Conservation (phyloP, 352 stramenopile species). For the Globisporangium parvum region DNA sequence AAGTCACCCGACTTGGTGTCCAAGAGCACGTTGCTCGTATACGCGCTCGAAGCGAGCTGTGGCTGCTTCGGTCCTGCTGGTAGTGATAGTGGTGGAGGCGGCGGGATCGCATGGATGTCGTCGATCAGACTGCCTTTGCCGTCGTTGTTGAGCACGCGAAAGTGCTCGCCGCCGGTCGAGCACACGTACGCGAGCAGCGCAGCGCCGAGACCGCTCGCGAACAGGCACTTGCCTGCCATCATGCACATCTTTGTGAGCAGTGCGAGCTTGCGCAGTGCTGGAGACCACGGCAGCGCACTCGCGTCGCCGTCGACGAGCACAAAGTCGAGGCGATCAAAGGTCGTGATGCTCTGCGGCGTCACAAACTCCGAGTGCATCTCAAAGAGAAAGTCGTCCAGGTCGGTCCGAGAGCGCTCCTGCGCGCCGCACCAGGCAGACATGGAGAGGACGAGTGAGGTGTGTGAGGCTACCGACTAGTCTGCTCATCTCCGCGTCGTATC, state of each 20-base stretch:
- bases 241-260: constrained; percentile 82
- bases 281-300: constrained; percentile 56
- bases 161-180: constrained; percentile 54
- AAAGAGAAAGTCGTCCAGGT: constrained; percentile 72
- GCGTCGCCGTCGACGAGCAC: constrained; percentile 69
- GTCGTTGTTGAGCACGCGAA: constrained; percentile 59
- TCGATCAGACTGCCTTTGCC: constrained; percentile 44
- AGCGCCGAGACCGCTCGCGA: constrained; percentile 53
- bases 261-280: constrained; percentile 50
- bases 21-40: constrained; percentile 35
- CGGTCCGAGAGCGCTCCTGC: constrained; percentile 52
- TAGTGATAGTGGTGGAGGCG: constrained; percentile 20
- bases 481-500: too few species aligned
- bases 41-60: constrained; percentile 1
- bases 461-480: too few species aligned
- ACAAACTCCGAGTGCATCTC: constrained; percentile 69
- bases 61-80: background rate
- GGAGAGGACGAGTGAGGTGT: background rate
- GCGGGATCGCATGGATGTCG: constrained; percentile 30
- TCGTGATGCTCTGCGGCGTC: constrained; percentile 57
- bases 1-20: constrained; percentile 73
- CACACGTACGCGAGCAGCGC: constrained; percentile 60
- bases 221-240: constrained; percentile 84
- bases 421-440: background rate
- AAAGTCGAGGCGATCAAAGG: constrained; percentile 80